Evolutionary conservation across 345 rosid genomes (phyloP), one percentile per base, ranked within the genome.

Genomic region (Citrus sp.): DNA sequence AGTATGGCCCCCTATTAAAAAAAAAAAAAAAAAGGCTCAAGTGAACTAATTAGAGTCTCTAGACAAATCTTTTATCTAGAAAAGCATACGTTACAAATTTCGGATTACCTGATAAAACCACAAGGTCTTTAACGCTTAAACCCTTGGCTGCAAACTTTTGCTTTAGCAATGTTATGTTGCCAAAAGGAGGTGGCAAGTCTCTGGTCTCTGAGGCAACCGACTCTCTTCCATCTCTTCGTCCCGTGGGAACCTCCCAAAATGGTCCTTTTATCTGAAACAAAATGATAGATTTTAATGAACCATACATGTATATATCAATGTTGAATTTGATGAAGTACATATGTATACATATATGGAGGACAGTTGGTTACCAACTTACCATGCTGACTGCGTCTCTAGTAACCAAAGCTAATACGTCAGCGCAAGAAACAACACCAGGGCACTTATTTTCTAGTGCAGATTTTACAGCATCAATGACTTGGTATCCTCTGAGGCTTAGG

Each of bases 181-280:
- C 80, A 4, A 74, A 79, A 68, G 89, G 90, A 2, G 91, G 64
- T 34, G 92, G 92, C 34, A 91, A 21, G 49, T 73, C 35, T 62
- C 62, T 28, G 5, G 69, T 87, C 66, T 89, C 92, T 0, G 68
- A 56, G 5, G 68, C 1, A 28, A 4, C 72, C 12, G 94, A 89
- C 71, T 89, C 77, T 22, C 81, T 88, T 56, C 94, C 94, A 77
- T 91, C 94, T 81, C 91, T 91, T 51, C 94, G 70, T 0, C 94
- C 94, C 0, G 87, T 78, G 25, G 89, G 89, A 79, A 90, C 89
- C 0, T 79, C 77, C 94, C 93, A 92, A 64, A 10, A 82, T 12
- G 93, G 91, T 72, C 97, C 95, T 0, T 82, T 74, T 60, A 85
- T 78, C 97, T 92, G 81, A 54, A 75, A 51, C 9, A 30, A 22